Evolutionary conservation across 768 basidiomycete genomes (phyloP), one percentile per base, ranked within the genome.

Genomic region (Boletellus ananiceps): DNA sequence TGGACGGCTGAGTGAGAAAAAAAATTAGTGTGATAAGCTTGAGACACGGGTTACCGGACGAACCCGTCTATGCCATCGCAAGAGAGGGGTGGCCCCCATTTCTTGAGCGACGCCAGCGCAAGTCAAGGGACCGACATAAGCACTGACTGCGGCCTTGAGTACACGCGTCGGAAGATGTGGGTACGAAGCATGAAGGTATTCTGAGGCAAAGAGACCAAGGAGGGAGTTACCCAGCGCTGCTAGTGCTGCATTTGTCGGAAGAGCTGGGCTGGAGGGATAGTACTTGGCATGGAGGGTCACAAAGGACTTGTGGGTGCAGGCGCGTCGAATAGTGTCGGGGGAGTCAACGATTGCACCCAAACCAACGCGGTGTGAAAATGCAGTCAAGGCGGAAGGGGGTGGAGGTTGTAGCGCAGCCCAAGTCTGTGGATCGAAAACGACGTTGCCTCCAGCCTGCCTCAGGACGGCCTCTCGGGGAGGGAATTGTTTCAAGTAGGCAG

Each of bases 111-210:
- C 84, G 56, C 77, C 82, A 35, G 88, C 83, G 61, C 90, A 92
- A 5, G 87, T 84, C 56, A 80, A 71, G 14, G 90, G 84, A 13
- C 95, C 95, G 29, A 93, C 94, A 67, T 91, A 89, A 46, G 93
- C 90, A 36, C 89, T 93, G 50, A 95, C 82, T 13, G 90, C 93
- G 6, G 90, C 88, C 70, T 96, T 94, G 57, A 91, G 71, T 19
- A 93, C 93, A 47, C 90, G 83, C 18, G 91, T 93, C 2, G 95
- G 95, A 23, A 98, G 78, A 62, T 94, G 85, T 0, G 95, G 95
- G 67, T 87, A 97, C 39, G 81, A 75, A 12, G 83, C 74, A 47
- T 87, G 77, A 35, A 96, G 71, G 63, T 86, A 82, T 69, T 98
- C 94, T 3, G 89, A 58, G 19, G 91, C 87, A 64, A 96, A 93